A percentile compares a stretch with the other conserved stretches of the same genome.
Conservation (phyloP, 208 protist genomes). For the Crithidia expoeki region DNA sequence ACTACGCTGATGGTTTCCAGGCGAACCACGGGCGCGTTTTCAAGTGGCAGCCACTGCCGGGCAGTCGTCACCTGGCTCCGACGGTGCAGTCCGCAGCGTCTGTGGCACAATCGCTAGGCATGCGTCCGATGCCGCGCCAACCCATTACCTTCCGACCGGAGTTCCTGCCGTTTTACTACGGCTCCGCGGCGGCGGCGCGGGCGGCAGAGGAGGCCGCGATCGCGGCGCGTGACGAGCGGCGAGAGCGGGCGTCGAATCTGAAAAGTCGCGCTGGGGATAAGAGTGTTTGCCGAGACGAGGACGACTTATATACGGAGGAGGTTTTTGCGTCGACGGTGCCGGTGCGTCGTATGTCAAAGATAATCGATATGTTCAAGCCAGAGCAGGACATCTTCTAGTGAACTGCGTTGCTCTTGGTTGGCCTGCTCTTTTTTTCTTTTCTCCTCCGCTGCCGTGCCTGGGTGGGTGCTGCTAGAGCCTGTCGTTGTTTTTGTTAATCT, state of each 20-base stretch:
- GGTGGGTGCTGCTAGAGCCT: no score
- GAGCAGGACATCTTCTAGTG: constrained; percentile 13
- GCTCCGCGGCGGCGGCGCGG: background rate
- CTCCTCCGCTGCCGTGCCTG: background rate
- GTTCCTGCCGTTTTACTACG: constrained; percentile 41
- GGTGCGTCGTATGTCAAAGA: constrained; percentile 20
- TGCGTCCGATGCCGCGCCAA: constrained; percentile 23
- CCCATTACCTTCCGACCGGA: constrained; percentile 23
- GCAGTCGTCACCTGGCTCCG: background rate
- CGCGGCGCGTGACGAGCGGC: background rate
- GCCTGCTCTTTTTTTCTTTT: constrained; percentile 2
- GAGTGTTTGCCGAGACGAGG: background rate
- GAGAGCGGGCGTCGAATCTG: background rate
- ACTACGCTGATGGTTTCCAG: constrained; percentile 30
- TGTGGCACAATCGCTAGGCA: constrained; percentile 16
- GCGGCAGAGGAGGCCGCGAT: background rate
- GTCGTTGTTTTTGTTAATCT: no score
- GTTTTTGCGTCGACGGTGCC: constrained; percentile 13
- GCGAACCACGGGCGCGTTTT: constrained; percentile 25
- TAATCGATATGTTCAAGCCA: constrained; percentile 26
- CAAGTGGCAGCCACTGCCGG: constrained; percentile 42
- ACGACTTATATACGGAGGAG: constrained; percentile 11
- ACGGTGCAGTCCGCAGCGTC: constrained; percentile 30
- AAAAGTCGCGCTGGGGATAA: background rate
- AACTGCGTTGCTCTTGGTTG: no score